Percentiles rank a stretch among this genome's conserved stretches.
phyloP scores from a whole-genome alignment of 495 filamentous ascomycete species.

The Aspergillus egyptiacus region DNA sequence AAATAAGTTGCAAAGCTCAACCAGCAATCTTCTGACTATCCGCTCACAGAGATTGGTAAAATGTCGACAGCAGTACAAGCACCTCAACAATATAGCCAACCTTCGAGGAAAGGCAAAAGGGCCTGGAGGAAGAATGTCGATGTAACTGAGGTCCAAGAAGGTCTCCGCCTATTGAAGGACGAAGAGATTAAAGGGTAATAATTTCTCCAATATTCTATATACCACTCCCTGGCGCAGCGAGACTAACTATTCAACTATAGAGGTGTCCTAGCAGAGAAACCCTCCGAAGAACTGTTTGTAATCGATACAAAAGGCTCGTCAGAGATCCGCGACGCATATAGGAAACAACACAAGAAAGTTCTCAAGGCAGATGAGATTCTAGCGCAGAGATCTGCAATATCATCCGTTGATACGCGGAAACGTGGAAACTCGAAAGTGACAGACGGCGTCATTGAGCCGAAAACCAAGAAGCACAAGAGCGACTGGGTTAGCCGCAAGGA shows the following conservation, averaged over 20 bases:
- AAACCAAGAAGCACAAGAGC: constrained; percentile 63
- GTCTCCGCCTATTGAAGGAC: constrained; percentile 75
- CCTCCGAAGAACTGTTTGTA: constrained; percentile 72
- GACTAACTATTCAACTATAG: constrained; percentile 37
- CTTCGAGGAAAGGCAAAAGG: constrained; percentile 94
- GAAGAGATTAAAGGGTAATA: constrained; percentile 82
- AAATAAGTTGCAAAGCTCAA: constrained; percentile 11
- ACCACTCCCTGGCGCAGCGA: constrained; percentile 2
- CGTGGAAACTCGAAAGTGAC: constrained; percentile 51
- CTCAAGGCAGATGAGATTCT: constrained; percentile 90
- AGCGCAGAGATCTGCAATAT: constrained; percentile 71
- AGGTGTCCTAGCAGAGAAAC: constrained; percentile 74
- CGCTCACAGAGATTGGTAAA: constrained; percentile 12
- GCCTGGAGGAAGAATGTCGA: constrained; percentile 99
- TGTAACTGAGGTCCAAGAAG: constrained; percentile 73
- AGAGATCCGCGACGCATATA: constrained; percentile 53
- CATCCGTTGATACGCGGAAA: constrained; percentile 70
- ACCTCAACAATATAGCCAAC: constrained; percentile 64
- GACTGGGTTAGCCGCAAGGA: constrained; percentile 79
- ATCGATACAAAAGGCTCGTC: constrained; percentile 68
- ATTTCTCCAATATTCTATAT: neutral
- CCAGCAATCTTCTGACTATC: neutral
- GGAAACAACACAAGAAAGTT: constrained; percentile 58
- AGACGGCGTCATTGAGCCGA: constrained; percentile 62
- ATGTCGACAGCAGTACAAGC: constrained; percentile 39